Percentiles rank a stretch among this genome's conserved stretches.
Evolutionary conservation across 306 rosid species (phyloP).

Genomic region (Sphenostylis stenocarpa): DNA sequence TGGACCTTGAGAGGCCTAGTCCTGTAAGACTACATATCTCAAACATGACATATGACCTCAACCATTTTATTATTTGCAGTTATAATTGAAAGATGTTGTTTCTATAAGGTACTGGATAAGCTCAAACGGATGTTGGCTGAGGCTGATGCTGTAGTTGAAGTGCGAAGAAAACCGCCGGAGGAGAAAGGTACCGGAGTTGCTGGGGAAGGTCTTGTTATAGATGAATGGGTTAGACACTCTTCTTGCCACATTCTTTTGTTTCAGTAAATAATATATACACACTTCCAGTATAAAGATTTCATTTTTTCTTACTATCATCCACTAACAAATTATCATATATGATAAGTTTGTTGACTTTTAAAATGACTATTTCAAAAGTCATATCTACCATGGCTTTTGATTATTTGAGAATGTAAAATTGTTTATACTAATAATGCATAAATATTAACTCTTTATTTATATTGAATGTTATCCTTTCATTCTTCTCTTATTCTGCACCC

Average conservation of each 20-base stretch:
- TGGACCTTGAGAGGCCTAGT: slow-evolving; percentile 74
- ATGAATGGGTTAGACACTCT: slow-evolving; percentile 88
- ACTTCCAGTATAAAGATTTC: not conserved
- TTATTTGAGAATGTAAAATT: not conserved
- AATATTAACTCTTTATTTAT: not conserved
- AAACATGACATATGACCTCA: not conserved
- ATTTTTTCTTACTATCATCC: not conserved
- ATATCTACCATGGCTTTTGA: not conserved
- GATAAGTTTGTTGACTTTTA: not conserved
- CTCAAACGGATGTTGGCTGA: slow-evolving; percentile 83
- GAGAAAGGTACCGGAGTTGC: slow-evolving; percentile 70
- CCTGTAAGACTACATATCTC: slow-evolving; percentile 55
- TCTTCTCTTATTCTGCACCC: not conserved
- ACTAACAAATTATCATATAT: not conserved
- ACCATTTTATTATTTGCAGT: not conserved
- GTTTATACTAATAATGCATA: not conserved
- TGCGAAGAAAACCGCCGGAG: slow-evolving; percentile 75
- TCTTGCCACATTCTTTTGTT: not conserved
- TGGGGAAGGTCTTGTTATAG: slow-evolving; percentile 91
- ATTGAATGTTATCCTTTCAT: not conserved
- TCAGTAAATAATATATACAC: not conserved
- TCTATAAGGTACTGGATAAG: slow-evolving; percentile 74
- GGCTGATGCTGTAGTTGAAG: slow-evolving; percentile 83
- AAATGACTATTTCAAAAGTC: not conserved
- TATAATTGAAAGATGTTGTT: slow-evolving; percentile 9